A percentile compares a stretch with the other conserved stretches of the same genome.
Evolutionary conservation across 1,284 basidiomycete species (phyloP).

Genomic region (Ustilago cynodontis): DNA sequence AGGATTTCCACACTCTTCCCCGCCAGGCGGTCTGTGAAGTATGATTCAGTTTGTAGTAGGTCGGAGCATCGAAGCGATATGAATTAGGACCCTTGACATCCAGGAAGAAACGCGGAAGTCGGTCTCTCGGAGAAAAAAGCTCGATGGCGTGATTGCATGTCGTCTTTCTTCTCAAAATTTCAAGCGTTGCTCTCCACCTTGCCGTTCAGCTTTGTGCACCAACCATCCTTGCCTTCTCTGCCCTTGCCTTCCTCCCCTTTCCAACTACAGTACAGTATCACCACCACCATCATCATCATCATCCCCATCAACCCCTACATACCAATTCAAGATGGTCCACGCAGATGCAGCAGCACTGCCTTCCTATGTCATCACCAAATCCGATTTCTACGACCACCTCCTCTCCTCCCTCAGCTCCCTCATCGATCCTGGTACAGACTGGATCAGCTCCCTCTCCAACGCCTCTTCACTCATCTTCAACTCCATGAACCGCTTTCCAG

Average conservation of each 20-base stretch:
- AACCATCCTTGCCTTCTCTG: background rate
- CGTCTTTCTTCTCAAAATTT: background rate
- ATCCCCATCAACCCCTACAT: background rate
- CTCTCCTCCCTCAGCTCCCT: slow-evolving; percentile 58
- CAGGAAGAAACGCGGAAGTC: slow-evolving; percentile 9
- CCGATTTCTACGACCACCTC: slow-evolving; percentile 70
- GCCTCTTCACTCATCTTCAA: slow-evolving; percentile 63
- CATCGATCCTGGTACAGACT: slow-evolving; percentile 61
- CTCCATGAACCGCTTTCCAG: slow-evolving; percentile 61
- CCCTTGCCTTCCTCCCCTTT: background rate
- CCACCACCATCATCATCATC: background rate
- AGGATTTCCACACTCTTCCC: too few relatives aligned
- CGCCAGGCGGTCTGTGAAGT: too few relatives aligned
- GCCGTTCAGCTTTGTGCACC: background rate
- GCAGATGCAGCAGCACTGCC: slow-evolving; percentile 81
- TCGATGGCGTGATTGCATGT: slow-evolving; percentile 33
- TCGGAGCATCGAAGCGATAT: background rate
- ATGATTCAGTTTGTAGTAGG: too few relatives aligned
- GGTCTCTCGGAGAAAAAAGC: background rate
- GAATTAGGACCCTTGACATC: background rate
- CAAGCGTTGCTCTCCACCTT: slow-evolving; percentile 11
- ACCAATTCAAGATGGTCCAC: slow-evolving; percentile 19
- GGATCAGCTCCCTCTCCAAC: slow-evolving; percentile 67
- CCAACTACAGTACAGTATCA: background rate
- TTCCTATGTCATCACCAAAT: slow-evolving; percentile 66